Evolutionary conservation across 192 early-diverging fungal species (phyloP), one percentile per base, ranked within the genome.

Genomic region (Funneliformis mosseae): DNA sequence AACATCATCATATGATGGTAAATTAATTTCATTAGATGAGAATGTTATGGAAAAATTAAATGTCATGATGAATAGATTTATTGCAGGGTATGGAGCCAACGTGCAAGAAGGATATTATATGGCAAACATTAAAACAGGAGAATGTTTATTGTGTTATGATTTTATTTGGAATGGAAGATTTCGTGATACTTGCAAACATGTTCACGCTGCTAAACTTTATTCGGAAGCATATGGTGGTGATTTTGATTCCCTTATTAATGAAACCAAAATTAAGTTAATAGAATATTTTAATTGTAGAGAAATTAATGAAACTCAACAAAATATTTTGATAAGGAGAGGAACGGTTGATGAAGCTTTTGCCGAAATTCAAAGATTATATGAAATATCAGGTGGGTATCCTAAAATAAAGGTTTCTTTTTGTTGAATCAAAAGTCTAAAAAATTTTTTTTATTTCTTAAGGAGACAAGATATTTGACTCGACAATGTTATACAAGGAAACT

Each of bases 1-100:
- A 41, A 70, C 68, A n/a, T 70, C 68, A 45, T 41, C 68, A 42
- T 70, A 70, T n/a, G 68, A 70, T 70, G 68, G 68, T 1, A 43
- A 70, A 42, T n/a, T n/a, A 42, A 70, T 70, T 41, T 41, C 18
- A 70, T 41, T 70, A 8, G 68, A 70, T 33, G 39, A 16, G 0
- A 70, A 45, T 70, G 12, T 18, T 43, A 70, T 70, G 68, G 39
- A 70, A n/a, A 42, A 41, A 41, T 70, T 70, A n/a, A 70, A 42
- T n/a, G 7, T 41, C 14, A 70, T 70, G 68, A 70, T 70, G 18
- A 70, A 70, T 23, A 70, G 68, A 41, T 70, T 42, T 70, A 70
- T 41, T 43, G 38, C 16, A 41, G 16, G 68, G n/a, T 41, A 70
- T 21, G 38, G 39, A 8, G 21, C 43, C 4, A 21, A 8, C 4